A percentile compares a stretch with the other conserved stretches of the same genome.
phyloP scores from a whole-genome alignment of 176 grass and related monocot species.

The Canna indica region DNA sequence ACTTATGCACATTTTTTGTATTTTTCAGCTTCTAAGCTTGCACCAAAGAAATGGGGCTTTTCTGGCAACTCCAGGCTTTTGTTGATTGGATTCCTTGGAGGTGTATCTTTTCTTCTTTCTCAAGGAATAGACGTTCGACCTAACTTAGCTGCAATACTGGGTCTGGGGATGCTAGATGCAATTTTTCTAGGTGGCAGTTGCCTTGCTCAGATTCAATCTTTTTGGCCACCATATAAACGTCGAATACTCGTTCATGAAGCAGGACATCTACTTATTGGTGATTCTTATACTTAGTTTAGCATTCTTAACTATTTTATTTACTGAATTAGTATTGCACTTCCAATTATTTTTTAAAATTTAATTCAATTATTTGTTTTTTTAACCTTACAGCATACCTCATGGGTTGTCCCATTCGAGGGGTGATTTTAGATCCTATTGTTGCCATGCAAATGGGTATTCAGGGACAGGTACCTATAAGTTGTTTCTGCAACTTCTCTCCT shows the following conservation, averaged over 20 bases:
- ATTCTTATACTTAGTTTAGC: background rate
- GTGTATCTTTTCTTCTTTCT: constrained; percentile 57
- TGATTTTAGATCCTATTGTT: constrained; percentile 93
- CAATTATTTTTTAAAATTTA: background rate
- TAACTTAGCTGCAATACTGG: constrained; percentile 65
- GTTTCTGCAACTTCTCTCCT: background rate
- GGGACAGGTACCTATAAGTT: constrained; percentile 49
- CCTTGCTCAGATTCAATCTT: constrained; percentile 70
- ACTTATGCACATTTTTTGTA: background rate
- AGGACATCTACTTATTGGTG: constrained; percentile 86
- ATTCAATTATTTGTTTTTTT: constrained; percentile 14
- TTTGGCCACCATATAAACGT: constrained; percentile 84
- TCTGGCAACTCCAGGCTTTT: constrained; percentile 55
- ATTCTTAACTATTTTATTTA: constrained; percentile 6
- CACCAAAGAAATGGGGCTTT: constrained; percentile 84
- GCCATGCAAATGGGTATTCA: constrained; percentile 90
- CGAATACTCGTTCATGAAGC: constrained; percentile 86
- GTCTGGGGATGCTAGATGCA: constrained; percentile 51
- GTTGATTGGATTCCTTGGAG: constrained; percentile 53
- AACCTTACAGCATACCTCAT: constrained; percentile 70
- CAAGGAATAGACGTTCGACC: constrained; percentile 71
- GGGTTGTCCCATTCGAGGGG: constrained; percentile 90
- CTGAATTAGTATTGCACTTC: background rate
- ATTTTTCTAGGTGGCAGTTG: constrained; percentile 67
- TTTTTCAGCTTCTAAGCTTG: constrained; percentile 64